These are phyloP conservation scores for Populus deltoides DNA, from an alignment of 345 rosid species.

Conservation along the genomic window DNA sequence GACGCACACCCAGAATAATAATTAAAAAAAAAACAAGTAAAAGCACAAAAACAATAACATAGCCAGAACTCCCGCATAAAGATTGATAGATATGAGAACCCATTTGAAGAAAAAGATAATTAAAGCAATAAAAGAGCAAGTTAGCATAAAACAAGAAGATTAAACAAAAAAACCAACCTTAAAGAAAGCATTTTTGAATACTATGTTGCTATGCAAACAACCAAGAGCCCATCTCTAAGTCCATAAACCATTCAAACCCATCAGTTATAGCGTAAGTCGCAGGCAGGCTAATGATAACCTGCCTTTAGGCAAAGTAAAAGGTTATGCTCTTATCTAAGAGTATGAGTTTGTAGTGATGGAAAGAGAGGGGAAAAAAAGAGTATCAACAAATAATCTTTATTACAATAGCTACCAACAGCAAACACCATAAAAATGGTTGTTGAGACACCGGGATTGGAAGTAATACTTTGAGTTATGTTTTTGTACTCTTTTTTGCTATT, in stretches of 20 bases:
- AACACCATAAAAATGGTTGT: neutral
- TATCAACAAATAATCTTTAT: too few relatives aligned
- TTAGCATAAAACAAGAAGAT: neutral
- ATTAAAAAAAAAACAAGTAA: neutral
- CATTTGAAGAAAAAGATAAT: neutral
- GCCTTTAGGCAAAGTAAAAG: conserved; percentile 2
- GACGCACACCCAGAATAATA: neutral
- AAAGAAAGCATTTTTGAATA: conserved; percentile 21
- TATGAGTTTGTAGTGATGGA: neutral
- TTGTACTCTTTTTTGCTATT: neutral
- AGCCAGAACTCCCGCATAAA: neutral
- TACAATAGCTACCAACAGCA: too few relatives aligned
- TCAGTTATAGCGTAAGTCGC: neutral
- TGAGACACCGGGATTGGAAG: neutral
- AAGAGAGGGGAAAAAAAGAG: too few relatives aligned
- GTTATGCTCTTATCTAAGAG: neutral
- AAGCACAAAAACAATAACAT: neutral
- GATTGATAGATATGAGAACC: neutral
- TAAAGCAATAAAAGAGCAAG: neutral
- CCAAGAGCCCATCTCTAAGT: conserved; percentile 7
- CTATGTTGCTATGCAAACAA: neutral
- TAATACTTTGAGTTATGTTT: too few relatives aligned
- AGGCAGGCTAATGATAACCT: conserved; percentile 5
- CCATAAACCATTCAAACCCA: neutral
- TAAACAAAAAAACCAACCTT: conserved; percentile 12